Evolutionary conservation across 768 basidiomycete genomes (phyloP), one percentile per base, ranked within the genome.

Genomic region (Ramaria sp.): DNA sequence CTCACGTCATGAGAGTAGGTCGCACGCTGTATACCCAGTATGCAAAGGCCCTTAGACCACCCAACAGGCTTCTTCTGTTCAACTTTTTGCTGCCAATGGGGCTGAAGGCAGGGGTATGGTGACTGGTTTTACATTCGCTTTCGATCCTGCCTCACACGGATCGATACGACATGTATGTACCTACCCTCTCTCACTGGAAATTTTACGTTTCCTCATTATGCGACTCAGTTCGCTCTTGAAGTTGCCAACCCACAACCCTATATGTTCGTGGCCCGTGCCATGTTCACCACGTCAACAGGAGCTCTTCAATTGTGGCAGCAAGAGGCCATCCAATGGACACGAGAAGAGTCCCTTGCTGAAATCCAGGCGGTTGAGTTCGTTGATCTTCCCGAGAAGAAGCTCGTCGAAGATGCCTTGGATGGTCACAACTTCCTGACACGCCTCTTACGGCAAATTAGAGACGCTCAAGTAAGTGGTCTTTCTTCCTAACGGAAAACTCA

Each of bases 331-430:
- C 73, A 77, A 30, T 95, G 91, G 91, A 79, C 78, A 0, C 76
- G 92, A 49, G 92, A 95, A 65, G 93, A 97, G 65, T 77, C 80
- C 1, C 73, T 95, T 10, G 73, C 88, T 0, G 73, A 79, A 1
- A 75, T 89, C 50, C 69, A 75, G 61, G 76, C 78, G 0, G 82
- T 84, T 1, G 79, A 83, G 52, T 82, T 92, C 57, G 78, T 92
- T 20, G 88, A 91, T 61, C 76, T 95, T 15, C 89, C 89, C 0
- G 87, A 89, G 67, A 63, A 69, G 39, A 71, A 75, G 59, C 64
- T 70, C 12, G 68, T 68, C 53, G 67, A 67, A n/a, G 62, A 68
- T 12, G 69, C 68, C 7, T 59, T 72, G 17, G 68, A 66, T 15
- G 51, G 47, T 1, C 64, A 60, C n/a, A 64, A 65, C 1, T 82